Evolutionary conservation across 495 filamentous ascomycete species (phyloP).

Genomic region (Lepraria neglecta): DNA sequence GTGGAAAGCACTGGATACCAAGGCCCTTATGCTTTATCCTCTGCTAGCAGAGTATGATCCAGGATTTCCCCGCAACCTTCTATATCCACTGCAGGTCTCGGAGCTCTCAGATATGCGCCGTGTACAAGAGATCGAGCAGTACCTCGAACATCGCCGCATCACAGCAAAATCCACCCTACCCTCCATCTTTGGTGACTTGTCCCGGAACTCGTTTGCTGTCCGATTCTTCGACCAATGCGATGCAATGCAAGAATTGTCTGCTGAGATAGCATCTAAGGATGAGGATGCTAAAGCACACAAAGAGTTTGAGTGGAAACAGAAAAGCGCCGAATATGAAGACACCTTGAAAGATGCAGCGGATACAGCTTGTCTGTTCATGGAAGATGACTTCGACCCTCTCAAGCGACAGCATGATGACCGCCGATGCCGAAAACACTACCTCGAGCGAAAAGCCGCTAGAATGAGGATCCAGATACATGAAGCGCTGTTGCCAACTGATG

Average conservation of each 20-base stretch:
- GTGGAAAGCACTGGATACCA: conserved; percentile 44
- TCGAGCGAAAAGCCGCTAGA: conserved; percentile 6
- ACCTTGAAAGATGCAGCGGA: conserved; percentile 34
- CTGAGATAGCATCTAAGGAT: conserved; percentile 33
- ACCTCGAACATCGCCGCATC: conserved; percentile 38
- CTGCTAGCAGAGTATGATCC: conserved; percentile 49
- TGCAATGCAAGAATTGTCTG: conserved; percentile 31
- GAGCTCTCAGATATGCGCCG: conserved; percentile 40
- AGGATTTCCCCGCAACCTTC: conserved; percentile 42
- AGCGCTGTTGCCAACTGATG: conserved; percentile 38
- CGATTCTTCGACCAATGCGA: conserved; percentile 38
- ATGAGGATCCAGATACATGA: conserved; percentile 35
- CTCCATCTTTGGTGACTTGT: conserved; percentile 42
- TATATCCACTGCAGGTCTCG: conserved; percentile 47
- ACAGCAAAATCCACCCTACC: conserved; percentile 13
- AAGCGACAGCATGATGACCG: conserved; percentile 15
- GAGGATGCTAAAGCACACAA: conserved; percentile 30
- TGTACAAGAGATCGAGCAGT: conserved; percentile 41
- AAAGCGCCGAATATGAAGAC: conserved; percentile 36
- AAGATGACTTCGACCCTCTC: conserved; percentile 11
- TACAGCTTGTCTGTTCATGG: conserved; percentile 30
- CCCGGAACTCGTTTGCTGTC: conserved; percentile 38
- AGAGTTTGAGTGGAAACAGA: conserved; percentile 35
- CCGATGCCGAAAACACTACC: conserved; percentile 15
- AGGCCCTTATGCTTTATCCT: conserved; percentile 36